Evolutionary conservation across 345 rosid species (phyloP), one percentile per base, ranked within the genome.

Genomic region (Populus euphratica): DNA sequence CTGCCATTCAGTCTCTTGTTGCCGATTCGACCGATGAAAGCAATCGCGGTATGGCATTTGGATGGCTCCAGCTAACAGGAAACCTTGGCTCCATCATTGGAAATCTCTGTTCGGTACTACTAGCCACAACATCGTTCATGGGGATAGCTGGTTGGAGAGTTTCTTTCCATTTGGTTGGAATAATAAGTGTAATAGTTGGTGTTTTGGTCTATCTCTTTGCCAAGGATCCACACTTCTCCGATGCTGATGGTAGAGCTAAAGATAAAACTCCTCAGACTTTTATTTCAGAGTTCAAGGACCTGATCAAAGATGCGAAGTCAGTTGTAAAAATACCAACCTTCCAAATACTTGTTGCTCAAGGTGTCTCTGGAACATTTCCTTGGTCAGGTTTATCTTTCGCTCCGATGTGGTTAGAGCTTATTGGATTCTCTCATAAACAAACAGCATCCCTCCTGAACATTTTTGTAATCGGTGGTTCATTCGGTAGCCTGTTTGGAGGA

Each of bases 61-160:
- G 98, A 73, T 94, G 97, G 96, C 82, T 92, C 38, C 90, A 89
- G 62, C 79, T 92, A 4, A 88, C 93, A 0, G 87, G 86, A 72
- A 89, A 82, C 78, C 1, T 91, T 1, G 96, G 96, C 72, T 84
- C 94, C 65, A 89, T 91, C 43, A 70, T 91, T 2, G 96, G 97
- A 21, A 80, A 84, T 29, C 77, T 91, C 4, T 87, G 74, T 72
- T 83, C 97, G 3, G 86, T 92, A 3, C 86, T 89, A 70, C 75
- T 91, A 9, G 93, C 97, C n/a, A 86, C 97, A 36, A 88, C 81
- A 41, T 84, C 93, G 18, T 82, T 94, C 86, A 56, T 89, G 77
- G 97, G 98, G 17, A 69, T 92, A 62, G 81, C 93, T 5, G 91
- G 97, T 31, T 93, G 95, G 97, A 84, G 98, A 85, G 18, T 92